Evolutionary conservation across 371 early-diverging fungal genomes (phyloP).

Genomic region (Mortierella sp.): DNA sequence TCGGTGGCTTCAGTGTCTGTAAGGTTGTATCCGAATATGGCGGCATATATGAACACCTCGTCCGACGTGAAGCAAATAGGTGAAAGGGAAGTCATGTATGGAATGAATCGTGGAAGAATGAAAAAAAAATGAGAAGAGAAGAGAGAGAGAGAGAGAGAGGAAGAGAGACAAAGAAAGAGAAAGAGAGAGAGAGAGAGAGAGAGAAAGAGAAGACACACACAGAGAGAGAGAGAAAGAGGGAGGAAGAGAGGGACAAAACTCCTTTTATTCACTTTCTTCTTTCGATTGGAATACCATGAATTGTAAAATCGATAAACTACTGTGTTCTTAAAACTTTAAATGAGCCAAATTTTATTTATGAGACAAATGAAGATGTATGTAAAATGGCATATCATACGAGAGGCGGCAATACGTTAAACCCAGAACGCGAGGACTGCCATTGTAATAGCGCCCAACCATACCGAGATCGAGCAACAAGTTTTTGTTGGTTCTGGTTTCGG

Average conservation of each 20-base stretch:
- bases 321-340: neutral
- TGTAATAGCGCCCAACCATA: slow-evolving; percentile 75
- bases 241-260: too few species aligned
- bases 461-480: slow-evolving; percentile 62
- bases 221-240: neutral
- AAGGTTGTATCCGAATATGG: neutral
- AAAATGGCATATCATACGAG: neutral
- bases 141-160: neutral
- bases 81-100: neutral
- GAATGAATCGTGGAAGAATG: neutral
- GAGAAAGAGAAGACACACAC: too few species aligned
- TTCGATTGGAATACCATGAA: too few species aligned
- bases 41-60: neutral
- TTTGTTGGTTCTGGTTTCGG: slow-evolving; percentile 57
- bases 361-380: neutral
- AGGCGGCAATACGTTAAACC: slow-evolving; percentile 62
- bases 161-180: neutral
- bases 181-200: neutral
- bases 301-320: too few species aligned
- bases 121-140: too few species aligned
- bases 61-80: slow-evolving; percentile 2
- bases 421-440: slow-evolving; percentile 87
- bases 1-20: neutral
- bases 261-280: too few species aligned
- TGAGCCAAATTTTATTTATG: neutral